phyloP scores from a whole-genome alignment of 139 green algal genomes.

The Micractinium conductrix region DNA sequence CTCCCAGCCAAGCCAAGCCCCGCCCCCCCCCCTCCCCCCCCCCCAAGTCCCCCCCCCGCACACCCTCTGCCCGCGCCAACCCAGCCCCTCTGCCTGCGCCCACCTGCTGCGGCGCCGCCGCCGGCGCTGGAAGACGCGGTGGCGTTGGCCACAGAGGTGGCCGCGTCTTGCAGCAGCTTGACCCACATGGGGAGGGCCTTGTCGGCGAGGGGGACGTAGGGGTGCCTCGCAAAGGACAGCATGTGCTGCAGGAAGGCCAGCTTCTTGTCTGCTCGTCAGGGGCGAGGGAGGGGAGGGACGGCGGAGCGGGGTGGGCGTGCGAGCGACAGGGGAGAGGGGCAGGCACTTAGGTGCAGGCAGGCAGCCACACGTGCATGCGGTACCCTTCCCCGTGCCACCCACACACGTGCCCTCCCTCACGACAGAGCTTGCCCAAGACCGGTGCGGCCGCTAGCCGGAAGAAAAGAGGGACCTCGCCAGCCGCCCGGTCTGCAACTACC shows the following conservation, averaged over 20 bases:
- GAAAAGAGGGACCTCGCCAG: no score
- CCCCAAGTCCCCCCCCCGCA: no score
- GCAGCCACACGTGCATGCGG: neutral
- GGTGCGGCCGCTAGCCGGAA: no score
- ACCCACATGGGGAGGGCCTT: conserved; percentile 74
- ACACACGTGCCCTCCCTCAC: neutral
- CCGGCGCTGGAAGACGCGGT: neutral
- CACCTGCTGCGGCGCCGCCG: neutral
- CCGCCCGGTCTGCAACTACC: no score
- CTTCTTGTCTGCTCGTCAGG: neutral
- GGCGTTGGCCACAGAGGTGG: neutral
- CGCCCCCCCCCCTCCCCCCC: no score
- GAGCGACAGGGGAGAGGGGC: neutral
- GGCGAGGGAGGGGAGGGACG: neutral
- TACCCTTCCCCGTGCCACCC: neutral
- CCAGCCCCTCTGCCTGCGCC: no score
- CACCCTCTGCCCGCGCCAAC: no score
- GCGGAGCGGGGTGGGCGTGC: neutral
- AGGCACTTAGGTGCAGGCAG: neutral
- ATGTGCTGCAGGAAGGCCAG: conserved; percentile 53
- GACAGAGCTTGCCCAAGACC: no score
- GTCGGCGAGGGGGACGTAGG: conserved; percentile 67
- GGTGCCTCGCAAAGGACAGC: conserved; percentile 72
- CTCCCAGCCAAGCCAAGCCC: no score
- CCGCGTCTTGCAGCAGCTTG: conserved; percentile 42